These are phyloP conservation scores for Dalbergia cochinchinensis DNA, from an alignment of 306 rosid genomes.

Conservation along the genomic window DNA sequence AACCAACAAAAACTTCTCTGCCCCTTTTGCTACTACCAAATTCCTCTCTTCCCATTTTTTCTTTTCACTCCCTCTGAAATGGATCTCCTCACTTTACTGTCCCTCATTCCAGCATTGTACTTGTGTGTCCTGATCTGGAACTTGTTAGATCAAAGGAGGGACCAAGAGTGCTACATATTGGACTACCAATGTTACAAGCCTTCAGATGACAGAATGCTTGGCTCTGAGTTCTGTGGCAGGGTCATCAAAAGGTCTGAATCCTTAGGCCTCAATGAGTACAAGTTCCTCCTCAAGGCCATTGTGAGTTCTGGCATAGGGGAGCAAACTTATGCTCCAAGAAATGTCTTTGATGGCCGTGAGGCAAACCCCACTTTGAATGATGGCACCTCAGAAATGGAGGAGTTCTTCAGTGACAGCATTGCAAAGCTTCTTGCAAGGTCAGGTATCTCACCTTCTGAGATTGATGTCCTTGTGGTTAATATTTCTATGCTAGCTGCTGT, in stretches of 20 bases:
- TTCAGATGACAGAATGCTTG: slow-evolving; percentile 65
- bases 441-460: slow-evolving; percentile 60
- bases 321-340: slow-evolving; percentile 81
- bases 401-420: slow-evolving; percentile 74
- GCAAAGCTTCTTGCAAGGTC: slow-evolving; percentile 58
- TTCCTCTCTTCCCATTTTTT: not conserved
- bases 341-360: slow-evolving; percentile 73
- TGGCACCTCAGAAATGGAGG: slow-evolving; percentile 72
- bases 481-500: slow-evolving; percentile 72
- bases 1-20: not conserved
- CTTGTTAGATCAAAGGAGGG: slow-evolving; percentile 48
- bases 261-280: slow-evolving; percentile 69
- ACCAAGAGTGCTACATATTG: slow-evolving; percentile 73
- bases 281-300: slow-evolving; percentile 87
- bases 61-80: slow-evolving; percentile 39
- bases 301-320: slow-evolving; percentile 94
- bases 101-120: slow-evolving; percentile 49
- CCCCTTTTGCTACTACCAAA: not conserved
- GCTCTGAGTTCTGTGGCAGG: slow-evolving; percentile 62
- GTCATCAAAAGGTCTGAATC: slow-evolving; percentile 58
- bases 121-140: slow-evolving; percentile 62
- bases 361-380: slow-evolving; percentile 65
- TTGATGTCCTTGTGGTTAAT: slow-evolving; percentile 83
- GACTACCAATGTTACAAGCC: slow-evolving; percentile 79
- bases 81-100: slow-evolving; percentile 65